Base-by-base conservation (phyloP, 2,329 filamentous ascomycete species). In the Fusarium succisae region DNA sequence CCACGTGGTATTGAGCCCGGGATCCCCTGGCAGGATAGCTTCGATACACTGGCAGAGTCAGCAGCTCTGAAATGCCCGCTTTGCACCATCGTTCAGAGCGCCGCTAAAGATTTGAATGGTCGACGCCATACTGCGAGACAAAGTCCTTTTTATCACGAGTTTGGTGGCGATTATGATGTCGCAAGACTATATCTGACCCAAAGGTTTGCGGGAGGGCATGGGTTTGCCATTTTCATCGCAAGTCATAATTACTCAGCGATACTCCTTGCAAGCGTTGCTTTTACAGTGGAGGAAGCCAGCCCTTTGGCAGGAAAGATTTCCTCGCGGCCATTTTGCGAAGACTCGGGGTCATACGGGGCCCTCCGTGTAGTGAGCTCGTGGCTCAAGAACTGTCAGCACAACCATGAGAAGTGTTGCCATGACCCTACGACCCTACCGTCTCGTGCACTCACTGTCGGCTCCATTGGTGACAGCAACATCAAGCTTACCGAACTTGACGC, bases 381-480 rank as follows among this genome's bases (percentile, higher is more conserved):
- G 26, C 26, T 48, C 4, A 15, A 8, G 2, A 48, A 22, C 3
- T 30, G 45, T 1, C 26, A 30, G 14, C 14, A 22, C 0, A 30
- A 12, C 10, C 26, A 48, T 8, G 26, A 30, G 45, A 48, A 17
- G 6, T 48, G 45, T 14, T 30, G 1, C 2, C 4, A 30, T 12
- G 0, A 3, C 5, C 4, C 15, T 1, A 48, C 4, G 4, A 17
- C 26, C 0, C 26, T 30, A 4, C 26, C 26, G 0, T 12, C 26
- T 3, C 26, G 20, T n/a, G 14, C 30, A 6, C 26, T 48, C 3
- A 7, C 20, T 12, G 20, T 48, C 4, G 20, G 26, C 20, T 17
- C 1, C 1, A 12, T n/a, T 22, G 26, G 26, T 12, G 20, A 8
- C 1, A 8, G 20, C 4, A 22, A 20, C 5, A 48, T 30, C 10